Conservation (phyloP, 1,284 basidiomycete genomes). For the Boletus hoseneyae region DNA sequence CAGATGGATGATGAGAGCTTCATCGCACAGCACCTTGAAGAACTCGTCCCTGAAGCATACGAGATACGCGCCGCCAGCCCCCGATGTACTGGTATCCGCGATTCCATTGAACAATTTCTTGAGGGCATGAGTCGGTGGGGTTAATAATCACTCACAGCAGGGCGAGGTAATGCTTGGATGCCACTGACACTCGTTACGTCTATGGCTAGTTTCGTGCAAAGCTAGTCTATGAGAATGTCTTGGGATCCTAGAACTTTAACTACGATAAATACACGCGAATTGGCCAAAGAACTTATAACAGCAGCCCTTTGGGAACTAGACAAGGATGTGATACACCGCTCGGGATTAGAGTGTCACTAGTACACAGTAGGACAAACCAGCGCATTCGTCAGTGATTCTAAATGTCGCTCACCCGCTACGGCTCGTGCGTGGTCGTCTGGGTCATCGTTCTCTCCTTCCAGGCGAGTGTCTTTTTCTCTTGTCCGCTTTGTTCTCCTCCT, state of each 20-base stretch:
- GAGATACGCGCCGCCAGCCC: conserved; percentile 47
- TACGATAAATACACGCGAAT: conserved; percentile 6
- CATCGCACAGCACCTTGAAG: conserved; percentile 47
- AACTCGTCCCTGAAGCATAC: conserved; percentile 55
- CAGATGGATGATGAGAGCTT: neutral
- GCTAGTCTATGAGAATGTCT: neutral
- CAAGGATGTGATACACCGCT: no score
- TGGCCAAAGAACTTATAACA: no score
- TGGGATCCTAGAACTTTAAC: neutral
- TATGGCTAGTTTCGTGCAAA: neutral
- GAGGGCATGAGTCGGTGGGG: conserved; percentile 20
- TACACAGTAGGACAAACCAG: no score
- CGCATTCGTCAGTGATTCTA: no score
- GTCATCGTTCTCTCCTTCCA: conserved; percentile 63
- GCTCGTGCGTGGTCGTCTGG: conserved; percentile 63
- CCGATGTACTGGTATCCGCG: conserved; percentile 40
- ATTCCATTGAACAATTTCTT: conserved; percentile 24
- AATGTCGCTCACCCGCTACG: conserved; percentile 51
- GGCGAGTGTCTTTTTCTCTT: conserved; percentile 34
- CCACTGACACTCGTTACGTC: neutral
- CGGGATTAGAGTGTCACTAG: no score
- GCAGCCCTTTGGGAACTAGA: no score
- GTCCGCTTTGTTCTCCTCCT: neutral
- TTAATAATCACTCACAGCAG: neutral
- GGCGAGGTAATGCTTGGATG: neutral